Evolutionary conservation across 192 early-diverging fungal genomes (phyloP), one percentile per base, ranked within the genome.

Genomic region (Umbelopsis sp.): DNA sequence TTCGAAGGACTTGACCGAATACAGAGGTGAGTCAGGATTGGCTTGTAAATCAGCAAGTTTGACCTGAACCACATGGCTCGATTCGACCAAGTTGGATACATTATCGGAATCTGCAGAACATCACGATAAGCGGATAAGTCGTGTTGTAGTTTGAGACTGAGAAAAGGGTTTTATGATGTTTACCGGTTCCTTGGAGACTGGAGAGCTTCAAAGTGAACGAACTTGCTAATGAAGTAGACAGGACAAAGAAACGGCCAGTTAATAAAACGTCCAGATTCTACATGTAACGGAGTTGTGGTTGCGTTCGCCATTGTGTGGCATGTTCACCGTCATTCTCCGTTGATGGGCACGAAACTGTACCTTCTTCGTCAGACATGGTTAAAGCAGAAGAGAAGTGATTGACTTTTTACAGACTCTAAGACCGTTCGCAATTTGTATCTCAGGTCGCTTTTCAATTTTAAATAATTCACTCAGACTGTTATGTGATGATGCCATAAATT

Each of bases 1-100:
- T 41, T 91, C 90, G 71, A 92, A 94, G 37, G 89, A 89, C 69
- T 92, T 91, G 41, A 83, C 90, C 53, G 92, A 91, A 77, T 91
- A 94, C 49, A 97, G 82, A 9, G 91, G 89, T 46, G 85, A 90
- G 70, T 89, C 82, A 11, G 84, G 88, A 69, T 93, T 91, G 13
- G 89, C 92, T 53, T 90, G 85, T 49, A 83, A 77, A 69, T 85
- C 84, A 13, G 84, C 84, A 33, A 85, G 65, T 71, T 85, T 85
- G 45, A 85, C 84, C n/a, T 79, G 77, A 22, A 85, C 84, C 44
- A 67, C 75, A 69, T 85, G 78, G 45, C 79, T 81, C 16, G 74
- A 81, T 53, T 81, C 66, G 46, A 85, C 72, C 33, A 85, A 58
- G 47, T 82, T 74, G n/a, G 55, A 61, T 8, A 33, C 7, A 30